Conservation (phyloP, 495 filamentous ascomycete species). For the Mytilinidion resinicola region DNA sequence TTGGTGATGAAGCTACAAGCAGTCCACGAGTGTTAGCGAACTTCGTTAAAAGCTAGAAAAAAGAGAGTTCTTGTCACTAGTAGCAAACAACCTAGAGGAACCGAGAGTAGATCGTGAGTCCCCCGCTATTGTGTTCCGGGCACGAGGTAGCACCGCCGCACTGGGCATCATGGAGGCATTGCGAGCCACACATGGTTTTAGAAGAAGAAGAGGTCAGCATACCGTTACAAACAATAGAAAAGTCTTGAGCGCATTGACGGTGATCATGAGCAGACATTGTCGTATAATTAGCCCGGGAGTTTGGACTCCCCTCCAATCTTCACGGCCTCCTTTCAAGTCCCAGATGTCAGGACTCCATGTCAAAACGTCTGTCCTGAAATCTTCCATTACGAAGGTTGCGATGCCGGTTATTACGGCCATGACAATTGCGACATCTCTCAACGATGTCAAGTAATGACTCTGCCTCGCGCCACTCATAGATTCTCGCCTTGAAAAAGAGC, state of each 20-base stretch:
- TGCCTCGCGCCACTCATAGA: slow-evolving; percentile 12
- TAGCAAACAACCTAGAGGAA: too few species aligned
- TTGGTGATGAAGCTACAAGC: slow-evolving; percentile 18
- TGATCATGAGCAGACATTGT: slow-evolving; percentile 12
- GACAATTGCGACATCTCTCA: slow-evolving; percentile 19
- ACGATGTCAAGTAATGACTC: slow-evolving; percentile 14
- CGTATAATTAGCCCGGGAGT: slow-evolving; percentile 7
- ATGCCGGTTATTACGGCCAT: slow-evolving; percentile 18
- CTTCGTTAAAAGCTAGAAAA: not conserved
- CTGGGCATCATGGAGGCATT: not conserved
- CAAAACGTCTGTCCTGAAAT: slow-evolving; percentile 18
- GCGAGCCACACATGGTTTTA: not conserved
- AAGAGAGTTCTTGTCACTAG: not conserved
- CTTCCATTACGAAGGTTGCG: slow-evolving; percentile 26
- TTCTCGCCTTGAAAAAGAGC: slow-evolving; percentile 17
- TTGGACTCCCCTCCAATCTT: slow-evolving; percentile 16
- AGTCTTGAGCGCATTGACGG: not conserved
- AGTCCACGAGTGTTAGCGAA: not conserved
- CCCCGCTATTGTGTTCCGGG: not conserved
- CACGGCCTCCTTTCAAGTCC: not conserved
- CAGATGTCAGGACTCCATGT: slow-evolving; percentile 17
- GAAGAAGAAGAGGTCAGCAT: not conserved
- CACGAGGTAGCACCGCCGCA: not conserved
- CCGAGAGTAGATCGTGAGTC: too few species aligned
- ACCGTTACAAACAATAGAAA: slow-evolving; percentile 1